Evolutionary conservation across 805 yeast genomes (phyloP), one percentile per base, ranked within the genome.

Genomic region (Lipomyces starkeyi): DNA sequence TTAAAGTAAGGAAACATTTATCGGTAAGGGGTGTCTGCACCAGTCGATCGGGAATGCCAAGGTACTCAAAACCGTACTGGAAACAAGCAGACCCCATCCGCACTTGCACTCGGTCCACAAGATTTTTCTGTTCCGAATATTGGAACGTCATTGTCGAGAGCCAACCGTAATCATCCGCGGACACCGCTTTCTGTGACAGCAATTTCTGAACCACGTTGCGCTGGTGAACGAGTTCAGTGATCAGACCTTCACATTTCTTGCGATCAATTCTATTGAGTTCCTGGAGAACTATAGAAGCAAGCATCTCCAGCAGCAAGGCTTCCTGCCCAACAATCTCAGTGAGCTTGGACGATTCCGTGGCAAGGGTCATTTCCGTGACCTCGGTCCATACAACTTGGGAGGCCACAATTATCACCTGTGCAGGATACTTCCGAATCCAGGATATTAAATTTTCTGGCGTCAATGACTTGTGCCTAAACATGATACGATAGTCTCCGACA

Each of bases 11-110:
- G 75, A 85, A 91, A 65, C 91, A 86, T 5, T 83, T 80, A 59
- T 86, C 86, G 7, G 91, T 82, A 22, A 91, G 80, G 0, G 94
- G 91, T 0, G 98, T 94, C 64, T 86, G 84, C 0, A 94, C 96
- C 27, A 93, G 80, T 64, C 88, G 84, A 22, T 89, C 91, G 2
- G 89, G 87, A 0, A 86, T 81, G 0, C 97, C 98, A 8, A 88
- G 81, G 71, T 91, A 94, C 74, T 93, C 97, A 76, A 86, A 91
- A 0, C 97, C 97, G 74, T 94, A 94, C 0, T 32, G 62, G 63
- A 88, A 84, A 0, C 74, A 66, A 13, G 86, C 81, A 20, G 84
- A 79, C 2, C 88, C 85, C 62, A 88, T 91, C n/a, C 74, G 76
- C 0, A 93, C 82, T 0, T 59, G 71, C 79, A 74, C 3, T 73